Evolutionary conservation across 805 yeast species (phyloP).

Genomic region (Kluyveromyces nonfermentans): DNA sequence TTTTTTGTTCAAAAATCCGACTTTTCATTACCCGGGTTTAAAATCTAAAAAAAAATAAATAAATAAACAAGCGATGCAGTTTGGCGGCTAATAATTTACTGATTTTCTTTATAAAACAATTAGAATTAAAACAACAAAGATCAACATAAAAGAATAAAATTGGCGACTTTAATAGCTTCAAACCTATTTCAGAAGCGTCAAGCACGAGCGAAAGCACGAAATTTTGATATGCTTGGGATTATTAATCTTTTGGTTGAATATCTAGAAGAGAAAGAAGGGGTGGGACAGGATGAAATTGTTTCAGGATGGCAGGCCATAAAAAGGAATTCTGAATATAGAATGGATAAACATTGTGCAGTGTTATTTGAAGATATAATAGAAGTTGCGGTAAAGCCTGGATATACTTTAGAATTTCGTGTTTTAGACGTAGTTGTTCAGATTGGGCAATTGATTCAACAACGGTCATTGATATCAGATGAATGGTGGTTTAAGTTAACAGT

Average conservation of each 20-base stretch:
- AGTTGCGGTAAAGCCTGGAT: background rate
- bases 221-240: background rate
- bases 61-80: background rate
- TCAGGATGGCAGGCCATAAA: background rate
- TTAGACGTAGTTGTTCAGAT: constrained; percentile 1
- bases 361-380: constrained; percentile 1
- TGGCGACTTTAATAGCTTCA: background rate
- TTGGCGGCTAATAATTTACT: background rate
- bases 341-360: constrained; percentile 1
- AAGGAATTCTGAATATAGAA: background rate
- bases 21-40: background rate
- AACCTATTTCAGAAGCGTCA: background rate
- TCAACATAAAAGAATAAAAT: background rate
- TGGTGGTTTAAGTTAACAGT: constrained; percentile 3
- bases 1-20: background rate
- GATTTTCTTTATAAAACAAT: background rate
- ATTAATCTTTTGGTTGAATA: constrained; percentile 1
- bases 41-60: no score
- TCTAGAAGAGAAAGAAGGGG: constrained; percentile 1
- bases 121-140: background rate
- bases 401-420: constrained; percentile 1
- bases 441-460: background rate
- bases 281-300: background rate
- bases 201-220: background rate
- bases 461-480: constrained; percentile 1